Base-by-base conservation (phyloP, 78 protist genomes). In the Cyanophora paradoxa region DNA sequence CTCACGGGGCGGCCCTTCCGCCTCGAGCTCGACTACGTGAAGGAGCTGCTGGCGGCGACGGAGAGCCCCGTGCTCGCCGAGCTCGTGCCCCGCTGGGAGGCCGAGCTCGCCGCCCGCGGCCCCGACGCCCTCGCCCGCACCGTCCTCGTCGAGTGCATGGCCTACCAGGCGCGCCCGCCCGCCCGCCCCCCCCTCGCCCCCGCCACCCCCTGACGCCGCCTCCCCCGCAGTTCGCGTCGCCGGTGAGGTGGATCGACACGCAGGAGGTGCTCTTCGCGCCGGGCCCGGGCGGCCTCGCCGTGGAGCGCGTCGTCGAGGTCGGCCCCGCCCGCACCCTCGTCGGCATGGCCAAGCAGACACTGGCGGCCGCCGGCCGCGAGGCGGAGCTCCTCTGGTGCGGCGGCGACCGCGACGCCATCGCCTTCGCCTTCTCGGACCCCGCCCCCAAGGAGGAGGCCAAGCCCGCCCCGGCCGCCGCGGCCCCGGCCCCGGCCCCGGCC, bases 161-260 rank as follows among this genome's bases (percentile, higher is more conserved):
- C 91, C 30, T 79, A 80, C 44, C 91, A 87, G n/a, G n/a, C n/a
- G n/a, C n/a, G n/a, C n/a, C n/a, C n/a, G n/a, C n/a, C n/a, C n/a
- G n/a, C n/a, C n/a, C n/a, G n/a, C n/a, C n/a, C n/a, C n/a, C n/a
- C n/a, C n/a, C n/a, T n/a, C n/a, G n/a, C n/a, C n/a, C n/a, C n/a
- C n/a, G n/a, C n/a, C n/a, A n/a, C n/a, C n/a, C n/a, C n/a, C n/a
- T n/a, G n/a, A n/a, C n/a, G n/a, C n/a, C n/a, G n/a, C n/a, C n/a
- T n/a, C n/a, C n/a, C n/a, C n/a, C n/a, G n/a, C n/a, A n/a, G 73
- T 82, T 87, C 77, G 91, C 91, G 16, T 74, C 82, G 37, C 87
- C 91, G 67, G 91, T 87, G 28, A 83, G 72, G 14, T 87, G 91
- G 91, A 82, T 82, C 54, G 63, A 71, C 57, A 80, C 91, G 11